These are phyloP conservation scores for Melaleuca quinquenervia DNA, from an alignment of 345 rosid species.

Conservation along the genomic window DNA sequence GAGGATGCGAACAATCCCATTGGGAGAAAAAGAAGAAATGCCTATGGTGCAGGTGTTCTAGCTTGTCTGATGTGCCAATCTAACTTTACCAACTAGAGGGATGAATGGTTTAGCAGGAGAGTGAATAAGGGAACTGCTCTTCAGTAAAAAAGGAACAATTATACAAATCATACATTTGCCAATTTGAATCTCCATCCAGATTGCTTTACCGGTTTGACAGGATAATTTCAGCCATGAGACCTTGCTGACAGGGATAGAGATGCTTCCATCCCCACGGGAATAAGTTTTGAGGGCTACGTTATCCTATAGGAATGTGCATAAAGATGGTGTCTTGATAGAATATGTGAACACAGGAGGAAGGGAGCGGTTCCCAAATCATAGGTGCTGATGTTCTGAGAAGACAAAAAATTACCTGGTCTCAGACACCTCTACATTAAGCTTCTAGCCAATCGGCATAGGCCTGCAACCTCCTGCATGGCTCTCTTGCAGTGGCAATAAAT, in stretches of 20 bases:
- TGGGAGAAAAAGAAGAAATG: background rate
- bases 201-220: background rate
- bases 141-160: background rate
- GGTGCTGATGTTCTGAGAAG: background rate
- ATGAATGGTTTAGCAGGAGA: background rate
- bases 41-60: background rate
- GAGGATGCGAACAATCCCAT: background rate
- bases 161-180: background rate
- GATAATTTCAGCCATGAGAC: background rate
- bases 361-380: background rate
- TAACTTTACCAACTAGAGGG: background rate
- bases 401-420: background rate
- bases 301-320: background rate
- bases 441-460: background rate
- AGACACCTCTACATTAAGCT: background rate
- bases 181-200: background rate
- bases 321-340: background rate
- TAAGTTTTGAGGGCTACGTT: background rate
- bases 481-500: background rate
- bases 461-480: background rate
- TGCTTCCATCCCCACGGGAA: background rate
- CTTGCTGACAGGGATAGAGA: background rate
- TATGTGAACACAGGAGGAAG: background rate
- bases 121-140: background rate
- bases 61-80: background rate